Evolutionary conservation across 208 protist genomes (phyloP), one percentile per base, ranked within the genome.

Genomic region (Endotrypanum monterogeii): DNA sequence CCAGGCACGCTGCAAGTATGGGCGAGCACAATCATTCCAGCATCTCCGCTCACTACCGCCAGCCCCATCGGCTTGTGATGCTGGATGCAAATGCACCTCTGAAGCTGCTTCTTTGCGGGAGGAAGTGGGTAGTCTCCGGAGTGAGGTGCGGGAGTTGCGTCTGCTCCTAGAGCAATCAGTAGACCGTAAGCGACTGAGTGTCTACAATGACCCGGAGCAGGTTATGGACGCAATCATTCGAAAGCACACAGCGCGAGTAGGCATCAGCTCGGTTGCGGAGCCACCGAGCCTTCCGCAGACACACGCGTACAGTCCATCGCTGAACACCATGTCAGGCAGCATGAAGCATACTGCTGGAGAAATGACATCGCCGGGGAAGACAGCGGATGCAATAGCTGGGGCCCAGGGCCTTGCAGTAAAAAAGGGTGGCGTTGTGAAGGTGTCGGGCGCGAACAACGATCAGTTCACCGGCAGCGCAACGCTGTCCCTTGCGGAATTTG

Each of bases 171-270:
- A 82, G 62, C 74, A 84, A 30, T 54, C 56, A 8, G 41, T 71
- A 56, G 76, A 74, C 18, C 76, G 67, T n/a, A 67, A 85, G 69
- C 82, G 77, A 30, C 76, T 86, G 57, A 68, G 67, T 28, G 51
- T 25, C 30, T 76, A 74, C 54, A 54, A 44, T 7, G 82, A 93
- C 60, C 82, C 86, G 8, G 81, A 83, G 69, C 69, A 52, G 48
- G 83, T 82, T 30, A 88, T 90, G 78, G 82, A 83, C 23, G 82
- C 70, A n/a, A 89, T 90, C 32, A 77, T 90, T 51, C 67, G 63
- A 12, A 78, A 82, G 11, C 65, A 82, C 61, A 61, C 78, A 63
- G 52, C 18, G 25, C 71, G 62, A 44, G 70, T 46, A 11, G 62
- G 7, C 20, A 41, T 46, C 0, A 37, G 48, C 20, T 51, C n/a